A percentile compares a stretch with the other conserved stretches of the same genome.
phyloP scores from a whole-genome alignment of 169 alveolate genomes.

The Neospora caninum region DNA sequence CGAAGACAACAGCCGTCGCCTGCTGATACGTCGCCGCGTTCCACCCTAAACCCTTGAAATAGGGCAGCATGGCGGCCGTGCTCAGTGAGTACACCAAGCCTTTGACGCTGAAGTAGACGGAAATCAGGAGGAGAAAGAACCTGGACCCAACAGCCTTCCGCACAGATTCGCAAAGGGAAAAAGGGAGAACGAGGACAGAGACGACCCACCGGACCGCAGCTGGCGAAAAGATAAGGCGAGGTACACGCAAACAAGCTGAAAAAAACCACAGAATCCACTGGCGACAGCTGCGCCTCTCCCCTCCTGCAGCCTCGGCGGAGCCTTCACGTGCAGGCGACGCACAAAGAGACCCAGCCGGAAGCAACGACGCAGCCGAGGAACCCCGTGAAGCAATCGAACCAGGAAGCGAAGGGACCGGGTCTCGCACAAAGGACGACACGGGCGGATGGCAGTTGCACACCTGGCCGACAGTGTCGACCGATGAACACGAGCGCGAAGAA shows the following conservation, averaged over 20 bases:
- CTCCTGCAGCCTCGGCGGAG: neutral
- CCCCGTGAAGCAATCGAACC: no score
- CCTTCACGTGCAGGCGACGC: neutral
- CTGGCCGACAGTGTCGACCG: no score
- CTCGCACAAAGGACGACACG: no score
- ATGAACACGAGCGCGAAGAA: no score
- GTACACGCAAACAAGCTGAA: neutral
- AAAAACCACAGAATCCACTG: neutral
- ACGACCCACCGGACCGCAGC: neutral
- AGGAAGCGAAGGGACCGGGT: no score
- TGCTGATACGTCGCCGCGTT: slow-evolving; percentile 44
- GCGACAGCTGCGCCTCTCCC: neutral
- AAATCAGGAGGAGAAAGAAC: slow-evolving; percentile 41
- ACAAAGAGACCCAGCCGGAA: no score
- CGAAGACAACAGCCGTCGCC: slow-evolving; percentile 25
- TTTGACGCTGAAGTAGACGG: slow-evolving; percentile 54
- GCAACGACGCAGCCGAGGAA: no score
- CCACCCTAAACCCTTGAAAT: slow-evolving; percentile 12
- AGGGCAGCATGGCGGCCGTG: slow-evolving; percentile 37
- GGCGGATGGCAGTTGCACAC: no score
- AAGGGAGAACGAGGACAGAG: neutral
- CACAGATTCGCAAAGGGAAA: neutral
- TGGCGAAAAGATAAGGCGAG: neutral
- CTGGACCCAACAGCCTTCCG: slow-evolving; percentile 16
- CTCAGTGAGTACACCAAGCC: slow-evolving; percentile 49